Evolutionary conservation across 352 stramenopile species (phyloP).

Genomic region (Globisporangium nagaii): DNA sequence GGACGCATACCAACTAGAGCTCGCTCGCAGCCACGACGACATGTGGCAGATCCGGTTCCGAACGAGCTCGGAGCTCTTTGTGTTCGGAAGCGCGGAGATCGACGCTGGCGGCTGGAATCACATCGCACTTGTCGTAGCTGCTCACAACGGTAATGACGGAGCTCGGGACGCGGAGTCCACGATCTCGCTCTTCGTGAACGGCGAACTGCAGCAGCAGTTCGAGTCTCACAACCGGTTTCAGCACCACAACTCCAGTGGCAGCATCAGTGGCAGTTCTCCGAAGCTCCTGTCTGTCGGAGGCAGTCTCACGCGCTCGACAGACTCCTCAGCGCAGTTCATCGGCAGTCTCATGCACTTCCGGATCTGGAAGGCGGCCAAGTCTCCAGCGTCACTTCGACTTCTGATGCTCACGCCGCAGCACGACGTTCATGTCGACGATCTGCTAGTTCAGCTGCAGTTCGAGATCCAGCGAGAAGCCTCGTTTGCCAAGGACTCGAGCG

Average conservation of each 20-base stretch:
- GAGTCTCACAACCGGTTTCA: slow-evolving; percentile 10
- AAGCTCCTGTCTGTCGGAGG: slow-evolving; percentile 24
- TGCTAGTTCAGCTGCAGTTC: slow-evolving; percentile 3
- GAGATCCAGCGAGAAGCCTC: not conserved
- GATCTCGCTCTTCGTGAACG: slow-evolving; percentile 23
- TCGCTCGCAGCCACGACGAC: slow-evolving; percentile 6
- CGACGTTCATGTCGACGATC: not conserved
- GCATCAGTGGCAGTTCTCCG: not conserved
- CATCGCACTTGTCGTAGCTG: slow-evolving; percentile 11
- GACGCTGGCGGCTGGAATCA: slow-evolving; percentile 19
- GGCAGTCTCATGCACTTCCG: slow-evolving; percentile 6
- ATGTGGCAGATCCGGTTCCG: slow-evolving; percentile 24
- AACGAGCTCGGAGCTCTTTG: slow-evolving; percentile 19
- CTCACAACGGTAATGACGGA: slow-evolving; percentile 10
- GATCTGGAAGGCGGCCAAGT: not conserved
- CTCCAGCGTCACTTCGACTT: not conserved
- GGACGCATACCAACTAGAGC: slow-evolving; percentile 26
- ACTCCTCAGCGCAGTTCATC: not conserved
- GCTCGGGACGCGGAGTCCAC: slow-evolving; percentile 11
- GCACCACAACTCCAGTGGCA: not conserved
- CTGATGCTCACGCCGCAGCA: not conserved
- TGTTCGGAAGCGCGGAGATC: slow-evolving; percentile 15
- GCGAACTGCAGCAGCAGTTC: slow-evolving; percentile 13
- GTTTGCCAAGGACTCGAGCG: not conserved
- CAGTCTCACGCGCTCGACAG: slow-evolving; percentile 16